Evolutionary conservation across 352 stramenopile species (phyloP).

Genomic region (Thraustotheca clavata): DNA sequence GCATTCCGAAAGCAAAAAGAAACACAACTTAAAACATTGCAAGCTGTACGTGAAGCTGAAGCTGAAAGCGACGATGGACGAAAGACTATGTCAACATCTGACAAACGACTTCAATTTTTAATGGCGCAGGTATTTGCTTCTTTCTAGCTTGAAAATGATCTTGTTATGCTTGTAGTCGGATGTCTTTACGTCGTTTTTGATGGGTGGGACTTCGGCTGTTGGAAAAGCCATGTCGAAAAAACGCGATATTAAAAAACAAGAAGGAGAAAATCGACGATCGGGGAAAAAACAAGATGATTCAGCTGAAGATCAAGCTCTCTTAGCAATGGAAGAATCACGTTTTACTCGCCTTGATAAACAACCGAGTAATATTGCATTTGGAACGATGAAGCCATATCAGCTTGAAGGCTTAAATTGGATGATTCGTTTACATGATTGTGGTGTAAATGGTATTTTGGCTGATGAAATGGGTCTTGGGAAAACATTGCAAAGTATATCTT

Average conservation of each 20-base stretch:
- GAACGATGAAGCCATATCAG: conserved; percentile 85
- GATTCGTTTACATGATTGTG: conserved; percentile 90
- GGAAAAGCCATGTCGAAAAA: conserved; percentile 68
- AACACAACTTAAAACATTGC: conserved; percentile 62
- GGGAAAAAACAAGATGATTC: conserved; percentile 51
- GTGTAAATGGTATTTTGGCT: conserved; percentile 76
- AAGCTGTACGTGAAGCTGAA: conserved; percentile 54
- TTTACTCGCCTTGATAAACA: conserved; percentile 78
- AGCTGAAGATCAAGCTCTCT: conserved; percentile 50
- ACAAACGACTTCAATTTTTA: conserved; percentile 81
- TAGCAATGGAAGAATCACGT: conserved; percentile 54
- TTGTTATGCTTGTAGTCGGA: conserved; percentile 40
- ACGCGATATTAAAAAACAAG: conserved; percentile 28
- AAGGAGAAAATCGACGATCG: conserved; percentile 39
- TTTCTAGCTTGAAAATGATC: neutral
- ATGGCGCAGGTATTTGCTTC: conserved; percentile 53
- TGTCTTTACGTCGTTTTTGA: conserved; percentile 83
- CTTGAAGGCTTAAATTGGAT: conserved; percentile 86
- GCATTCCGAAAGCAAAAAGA: conserved; percentile 71
- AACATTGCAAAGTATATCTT: conserved; percentile 97
- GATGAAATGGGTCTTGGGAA: conserved; percentile 90
- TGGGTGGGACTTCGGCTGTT: conserved; percentile 67
- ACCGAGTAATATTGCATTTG: conserved; percentile 74
- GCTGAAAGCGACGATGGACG: conserved; percentile 53
- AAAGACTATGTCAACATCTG: conserved; percentile 34